Evolutionary conservation across 768 basidiomycete species (phyloP).

Genomic region (Cyclocybe cylindracea): DNA sequence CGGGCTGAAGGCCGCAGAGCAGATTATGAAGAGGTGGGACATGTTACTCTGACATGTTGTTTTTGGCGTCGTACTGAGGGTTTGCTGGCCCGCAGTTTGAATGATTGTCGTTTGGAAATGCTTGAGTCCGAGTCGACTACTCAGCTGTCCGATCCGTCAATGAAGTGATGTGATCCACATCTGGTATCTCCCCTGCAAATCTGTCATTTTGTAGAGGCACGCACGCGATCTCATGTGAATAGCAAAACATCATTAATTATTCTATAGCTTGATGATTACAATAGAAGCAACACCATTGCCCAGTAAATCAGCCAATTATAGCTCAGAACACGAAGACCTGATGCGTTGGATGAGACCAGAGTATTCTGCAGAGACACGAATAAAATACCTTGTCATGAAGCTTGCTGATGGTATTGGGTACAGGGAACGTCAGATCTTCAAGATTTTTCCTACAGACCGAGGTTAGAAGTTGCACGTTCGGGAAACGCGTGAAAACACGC

Average conservation of each 20-base stretch:
- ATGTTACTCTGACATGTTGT: background rate
- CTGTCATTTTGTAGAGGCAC: background rate
- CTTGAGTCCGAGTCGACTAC: slow-evolving; percentile 51
- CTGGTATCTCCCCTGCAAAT: background rate
- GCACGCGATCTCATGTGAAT: background rate
- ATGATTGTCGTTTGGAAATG: slow-evolving; percentile 68
- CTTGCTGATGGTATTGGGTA: slow-evolving; percentile 90
- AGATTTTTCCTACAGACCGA: slow-evolving; percentile 73
- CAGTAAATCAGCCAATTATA: background rate
- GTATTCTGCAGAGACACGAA: slow-evolving; percentile 6
- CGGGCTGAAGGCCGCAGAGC: slow-evolving; percentile 61
- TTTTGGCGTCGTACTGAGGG: background rate
- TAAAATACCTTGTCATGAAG: slow-evolving; percentile 75
- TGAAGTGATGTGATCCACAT: background rate
- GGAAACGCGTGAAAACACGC: slow-evolving; percentile 8
- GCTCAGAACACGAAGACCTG: slow-evolving; percentile 48
- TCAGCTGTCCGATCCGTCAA: slow-evolving; percentile 7
- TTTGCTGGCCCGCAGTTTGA: slow-evolving; percentile 40
- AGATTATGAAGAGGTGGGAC: slow-evolving; percentile 63
- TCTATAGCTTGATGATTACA: background rate
- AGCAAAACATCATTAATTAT: background rate
- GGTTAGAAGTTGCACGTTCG: slow-evolving; percentile 7
- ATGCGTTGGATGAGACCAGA: slow-evolving; percentile 9
- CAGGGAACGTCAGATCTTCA: slow-evolving; percentile 82
- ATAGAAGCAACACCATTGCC: background rate